A percentile compares a stretch with the other conserved stretches of the same genome.
Evolutionary conservation across 331 rosid species (phyloP).

Genomic region (Rhamnella rubrinervis): DNA sequence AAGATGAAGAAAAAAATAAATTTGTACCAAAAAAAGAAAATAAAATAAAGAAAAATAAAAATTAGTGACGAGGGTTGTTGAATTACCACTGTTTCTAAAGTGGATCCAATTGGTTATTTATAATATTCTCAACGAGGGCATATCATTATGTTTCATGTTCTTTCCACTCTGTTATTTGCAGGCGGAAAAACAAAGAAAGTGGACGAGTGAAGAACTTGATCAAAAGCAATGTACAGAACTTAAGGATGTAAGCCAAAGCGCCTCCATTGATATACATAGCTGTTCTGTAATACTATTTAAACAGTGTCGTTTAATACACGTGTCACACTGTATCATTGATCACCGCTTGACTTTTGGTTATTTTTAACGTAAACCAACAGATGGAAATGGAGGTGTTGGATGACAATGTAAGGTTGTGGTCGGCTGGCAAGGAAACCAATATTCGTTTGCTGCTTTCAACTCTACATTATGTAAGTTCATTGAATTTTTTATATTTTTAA

Average conservation of each 20-base stretch:
- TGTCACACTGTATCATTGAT: too few species aligned
- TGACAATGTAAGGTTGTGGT: slow-evolving; percentile 75
- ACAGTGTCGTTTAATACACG: too few species aligned
- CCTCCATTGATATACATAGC: too few species aligned
- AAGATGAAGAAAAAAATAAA: too few species aligned
- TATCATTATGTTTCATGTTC: not conserved
- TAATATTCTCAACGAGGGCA: too few species aligned
- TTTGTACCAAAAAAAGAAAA: too few species aligned
- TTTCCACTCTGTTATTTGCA: slow-evolving; percentile 17
- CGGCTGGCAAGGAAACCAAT: slow-evolving; percentile 76
- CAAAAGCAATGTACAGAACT: slow-evolving; percentile 13
- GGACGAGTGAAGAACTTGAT: slow-evolving; percentile 29
- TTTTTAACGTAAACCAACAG: slow-evolving; percentile 30
- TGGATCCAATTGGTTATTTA: too few species aligned
- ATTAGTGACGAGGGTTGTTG: too few species aligned
- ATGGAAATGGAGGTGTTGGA: slow-evolving; percentile 56
- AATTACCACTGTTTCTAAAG: too few species aligned
- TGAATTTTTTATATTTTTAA: too few species aligned
- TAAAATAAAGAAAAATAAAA: not conserved
- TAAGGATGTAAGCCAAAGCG: slow-evolving; percentile 27
- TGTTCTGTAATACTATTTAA: too few species aligned
- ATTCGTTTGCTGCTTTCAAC: slow-evolving; percentile 79
- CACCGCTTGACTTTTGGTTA: too few species aligned
- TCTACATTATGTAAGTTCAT: slow-evolving; percentile 61
- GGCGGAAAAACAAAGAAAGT: slow-evolving; percentile 24